Conservation (phyloP, 2,329 filamentous ascomycete genomes). For the Elsinoe perseae region DNA sequence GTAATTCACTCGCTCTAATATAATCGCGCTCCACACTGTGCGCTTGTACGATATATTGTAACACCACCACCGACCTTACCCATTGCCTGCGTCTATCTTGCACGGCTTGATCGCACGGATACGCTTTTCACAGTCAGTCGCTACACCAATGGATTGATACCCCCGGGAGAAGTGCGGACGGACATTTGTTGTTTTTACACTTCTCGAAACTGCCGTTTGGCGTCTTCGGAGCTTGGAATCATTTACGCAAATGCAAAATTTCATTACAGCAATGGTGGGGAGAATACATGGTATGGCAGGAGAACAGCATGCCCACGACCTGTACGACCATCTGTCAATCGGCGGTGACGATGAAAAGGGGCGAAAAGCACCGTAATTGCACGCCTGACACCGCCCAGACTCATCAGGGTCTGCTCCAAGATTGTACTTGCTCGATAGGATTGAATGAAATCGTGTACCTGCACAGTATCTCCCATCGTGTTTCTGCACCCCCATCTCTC, state of each 20-base stretch:
- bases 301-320: neutral
- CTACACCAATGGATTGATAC: slow-evolving; percentile 11
- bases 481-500: neutral
- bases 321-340: neutral
- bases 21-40: neutral
- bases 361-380: neutral
- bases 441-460: neutral
- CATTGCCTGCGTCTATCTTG: neutral
- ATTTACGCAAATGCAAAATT: neutral
- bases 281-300: neutral
- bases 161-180: slow-evolving; percentile 1
- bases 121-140: slow-evolving; percentile 5
- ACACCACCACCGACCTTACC: neutral
- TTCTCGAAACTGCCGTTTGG: neutral
- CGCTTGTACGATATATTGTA: slow-evolving; percentile 16
- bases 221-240: neutral
- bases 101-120: no score
- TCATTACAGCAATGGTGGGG: neutral
- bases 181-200: neutral
- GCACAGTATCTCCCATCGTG: neutral
- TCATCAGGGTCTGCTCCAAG: neutral
- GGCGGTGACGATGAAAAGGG: neutral
- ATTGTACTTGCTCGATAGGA: neutral
- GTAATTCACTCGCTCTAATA: slow-evolving; percentile 14
- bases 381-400: neutral